These are phyloP conservation scores for Pelargonium nanum DNA, from an alignment of 345 rosid species.

Conservation along the genomic window DNA sequence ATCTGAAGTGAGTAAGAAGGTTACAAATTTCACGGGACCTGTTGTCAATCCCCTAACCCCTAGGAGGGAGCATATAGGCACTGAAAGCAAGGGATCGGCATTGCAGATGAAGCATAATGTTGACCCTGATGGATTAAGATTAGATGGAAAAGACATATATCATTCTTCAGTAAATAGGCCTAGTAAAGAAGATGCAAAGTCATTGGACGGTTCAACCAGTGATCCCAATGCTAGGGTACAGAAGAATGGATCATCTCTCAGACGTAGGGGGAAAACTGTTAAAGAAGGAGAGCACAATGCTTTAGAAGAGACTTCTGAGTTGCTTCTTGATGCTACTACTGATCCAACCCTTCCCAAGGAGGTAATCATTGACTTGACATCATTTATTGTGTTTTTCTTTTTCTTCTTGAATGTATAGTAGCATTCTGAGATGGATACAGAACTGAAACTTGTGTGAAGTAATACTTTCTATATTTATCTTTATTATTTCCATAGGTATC, in stretches of 20 bases:
- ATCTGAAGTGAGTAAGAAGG: constrained; percentile 33
- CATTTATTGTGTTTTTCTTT: neutral
- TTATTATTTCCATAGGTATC: neutral
- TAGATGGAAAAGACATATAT: constrained; percentile 23
- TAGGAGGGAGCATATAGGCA: constrained; percentile 27
- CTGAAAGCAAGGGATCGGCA: constrained; percentile 38
- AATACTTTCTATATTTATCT: neutral
- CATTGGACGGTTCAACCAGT: constrained; percentile 24
- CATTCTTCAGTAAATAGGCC: constrained; percentile 27
- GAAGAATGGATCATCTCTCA: constrained; percentile 13
- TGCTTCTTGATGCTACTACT: constrained; percentile 31
- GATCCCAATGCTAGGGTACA: constrained; percentile 23
- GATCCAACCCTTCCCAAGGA: constrained; percentile 59
- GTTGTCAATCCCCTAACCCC: constrained; percentile 25
- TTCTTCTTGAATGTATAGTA: neutral
- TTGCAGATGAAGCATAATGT: constrained; percentile 24
- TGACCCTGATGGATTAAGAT: constrained; percentile 23
- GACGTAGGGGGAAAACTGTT: constrained; percentile 19
- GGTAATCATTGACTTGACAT: constrained; percentile 29
- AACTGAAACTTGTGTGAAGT: neutral
- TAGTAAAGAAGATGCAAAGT: constrained; percentile 30
- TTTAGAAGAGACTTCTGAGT: constrained; percentile 26
- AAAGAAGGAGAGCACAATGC: constrained; percentile 32
- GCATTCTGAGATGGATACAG: neutral
- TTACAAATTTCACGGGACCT: constrained; percentile 29